Conservation (phyloP, 2,329 filamentous ascomycete genomes). For the Grosmannia huntii region DNA sequence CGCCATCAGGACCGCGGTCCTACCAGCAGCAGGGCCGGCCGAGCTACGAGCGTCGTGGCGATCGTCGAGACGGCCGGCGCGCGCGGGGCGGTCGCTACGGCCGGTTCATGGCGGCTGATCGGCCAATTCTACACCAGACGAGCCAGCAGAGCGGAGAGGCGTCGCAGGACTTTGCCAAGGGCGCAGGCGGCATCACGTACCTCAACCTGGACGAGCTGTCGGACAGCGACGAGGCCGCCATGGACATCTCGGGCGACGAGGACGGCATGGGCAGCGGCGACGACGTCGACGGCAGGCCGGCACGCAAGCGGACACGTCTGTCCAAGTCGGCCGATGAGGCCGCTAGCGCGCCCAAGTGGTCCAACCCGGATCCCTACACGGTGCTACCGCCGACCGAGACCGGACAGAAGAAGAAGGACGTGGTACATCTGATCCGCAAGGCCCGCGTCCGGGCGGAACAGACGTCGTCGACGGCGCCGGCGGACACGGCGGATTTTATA, state of each 20-base stretch:
- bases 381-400: constrained; percentile 66
- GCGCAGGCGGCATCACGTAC: constrained; percentile 35
- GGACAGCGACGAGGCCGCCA: constrained; percentile 50
- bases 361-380: constrained; percentile 90
- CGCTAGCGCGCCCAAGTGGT: constrained; percentile 59
- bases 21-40: background rate
- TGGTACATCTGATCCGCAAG: constrained; percentile 85
- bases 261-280: constrained; percentile 19
- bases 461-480: constrained; percentile 33
- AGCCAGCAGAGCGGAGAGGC: constrained; percentile 23
- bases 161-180: constrained; percentile 34
- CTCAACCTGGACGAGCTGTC: constrained; percentile 44
- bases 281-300: constrained; percentile 14
- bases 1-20: constrained; percentile 6
- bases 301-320: constrained; percentile 10
- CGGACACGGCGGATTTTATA: constrained; percentile 72
- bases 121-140: constrained; percentile 34
- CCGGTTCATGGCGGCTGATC: constrained; percentile 31
- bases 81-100: constrained; percentile 2
- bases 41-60: background rate
- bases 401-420: constrained; percentile 65
- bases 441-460: constrained; percentile 52
- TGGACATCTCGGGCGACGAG: constrained; percentile 47
- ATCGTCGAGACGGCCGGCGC: constrained; percentile 2
- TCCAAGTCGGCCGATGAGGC: background rate